These are phyloP conservation scores for Mycena filopes DNA, from an alignment of 768 basidiomycete species.

Conservation along the genomic window DNA sequence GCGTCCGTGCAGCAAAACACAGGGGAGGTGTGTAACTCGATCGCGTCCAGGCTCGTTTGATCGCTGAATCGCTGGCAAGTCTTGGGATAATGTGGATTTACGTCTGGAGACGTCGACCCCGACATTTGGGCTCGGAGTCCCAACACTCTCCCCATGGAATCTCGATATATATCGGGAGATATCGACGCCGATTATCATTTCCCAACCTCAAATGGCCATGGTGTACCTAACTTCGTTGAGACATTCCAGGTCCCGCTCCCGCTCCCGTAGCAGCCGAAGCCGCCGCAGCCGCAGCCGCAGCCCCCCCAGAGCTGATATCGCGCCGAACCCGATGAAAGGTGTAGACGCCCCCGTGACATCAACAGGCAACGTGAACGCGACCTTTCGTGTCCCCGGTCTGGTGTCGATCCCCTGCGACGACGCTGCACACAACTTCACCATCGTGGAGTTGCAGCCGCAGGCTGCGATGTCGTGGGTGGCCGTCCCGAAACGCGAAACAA, in stretches of 20 bases:
- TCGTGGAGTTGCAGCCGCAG: slow-evolving; percentile 48
- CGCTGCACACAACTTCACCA: slow-evolving; percentile 52
- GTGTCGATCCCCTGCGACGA: slow-evolving; percentile 56
- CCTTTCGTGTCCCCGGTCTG: slow-evolving; percentile 53
- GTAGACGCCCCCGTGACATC: slow-evolving; percentile 44
- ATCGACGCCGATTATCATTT: too few relatives aligned
- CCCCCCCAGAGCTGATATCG: too few relatives aligned
- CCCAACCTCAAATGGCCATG: too few relatives aligned
- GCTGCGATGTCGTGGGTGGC: slow-evolving; percentile 55
- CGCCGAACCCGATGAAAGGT: too few relatives aligned
- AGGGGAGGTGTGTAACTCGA: slow-evolving; percentile 50
- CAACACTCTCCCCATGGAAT: slow-evolving; percentile 50
- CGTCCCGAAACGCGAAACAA: slow-evolving; percentile 51
- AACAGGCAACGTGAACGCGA: slow-evolving; percentile 51
- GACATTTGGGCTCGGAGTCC: slow-evolving; percentile 51
- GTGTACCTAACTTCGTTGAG: too few relatives aligned
- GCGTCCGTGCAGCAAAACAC: slow-evolving; percentile 53
- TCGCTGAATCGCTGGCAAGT: slow-evolving; percentile 34
- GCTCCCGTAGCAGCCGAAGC: too few relatives aligned
- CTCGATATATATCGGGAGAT: slow-evolving; percentile 44
- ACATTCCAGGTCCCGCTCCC: too few relatives aligned
- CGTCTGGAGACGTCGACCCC: slow-evolving; percentile 57
- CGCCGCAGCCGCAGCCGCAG: background rate
- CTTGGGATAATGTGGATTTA: slow-evolving; percentile 54
- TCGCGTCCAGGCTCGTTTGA: background rate